Evolutionary conservation across 1,139 yeast species (phyloP), one percentile per base, ranked within the genome.

Genomic region (Yamadazyma membranifaciens): DNA sequence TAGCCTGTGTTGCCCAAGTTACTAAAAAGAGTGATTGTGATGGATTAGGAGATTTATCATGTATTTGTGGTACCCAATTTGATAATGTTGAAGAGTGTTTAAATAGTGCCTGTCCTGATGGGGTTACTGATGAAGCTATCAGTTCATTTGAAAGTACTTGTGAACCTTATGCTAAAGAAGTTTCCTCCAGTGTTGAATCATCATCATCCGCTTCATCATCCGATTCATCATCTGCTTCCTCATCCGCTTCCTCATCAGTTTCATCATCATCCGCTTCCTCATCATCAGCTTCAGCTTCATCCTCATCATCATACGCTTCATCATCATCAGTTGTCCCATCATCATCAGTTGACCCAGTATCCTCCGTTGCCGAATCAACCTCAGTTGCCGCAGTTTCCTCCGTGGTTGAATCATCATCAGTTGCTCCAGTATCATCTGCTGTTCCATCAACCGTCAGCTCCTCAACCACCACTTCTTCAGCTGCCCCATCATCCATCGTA

Each of bases 1-100:
- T 88, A 61, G 95, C 95, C 36, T 88, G 96, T 77, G 92, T 86
- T 45, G 75, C 86, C 42, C 75, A 80, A 56, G 89, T 84, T 40
- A 72, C 78, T 52, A 77, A 75, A 59, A 69, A 77, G 36, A 65
- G 80, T 38, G 55, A 68, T 36, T 83, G 91, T 63, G 52, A 67
- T 44, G 70, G 81, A 43, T 67, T 87, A 60, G 76, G 75, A 59
- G 80, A 82, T 58, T 69, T 85, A 49, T 54, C 63, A 39, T 87
- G 95, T 71, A 67, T 85, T 53, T 83, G 92, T 65, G 64, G 74
- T 34, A 65, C 66, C 41, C 77, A 82, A 51, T 65, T 72, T 46
- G 46, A 63, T 43, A 67, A 74, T 31, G 66, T 86, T 52, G 65
- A 80, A 58, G 49, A 65, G 41, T 87, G 95, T 69, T 72, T 87